Conservation (phyloP, 202 grass and related monocot genomes). For the Brachypodium distachyon region DNA sequence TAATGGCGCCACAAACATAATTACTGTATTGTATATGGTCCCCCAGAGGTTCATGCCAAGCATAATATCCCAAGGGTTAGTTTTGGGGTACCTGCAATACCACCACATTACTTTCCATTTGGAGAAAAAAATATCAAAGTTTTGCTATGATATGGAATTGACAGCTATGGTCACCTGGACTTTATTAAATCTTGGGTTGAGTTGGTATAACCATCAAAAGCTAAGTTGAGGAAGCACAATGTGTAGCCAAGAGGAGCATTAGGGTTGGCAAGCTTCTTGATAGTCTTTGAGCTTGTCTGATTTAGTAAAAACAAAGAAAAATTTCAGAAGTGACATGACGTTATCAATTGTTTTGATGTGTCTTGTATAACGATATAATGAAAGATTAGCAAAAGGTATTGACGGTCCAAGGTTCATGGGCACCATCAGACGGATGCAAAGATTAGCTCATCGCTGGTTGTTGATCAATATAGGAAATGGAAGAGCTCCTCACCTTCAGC, state of each 20-base stretch:
- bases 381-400: background rate
- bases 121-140: background rate
- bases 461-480: constrained; percentile 2
- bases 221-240: constrained; percentile 95
- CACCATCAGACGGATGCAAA: background rate
- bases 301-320: constrained; percentile 7
- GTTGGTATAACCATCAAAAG: constrained; percentile 95
- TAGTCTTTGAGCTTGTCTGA: constrained; percentile 98
- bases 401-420: background rate
- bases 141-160: background rate
- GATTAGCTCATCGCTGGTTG: background rate
- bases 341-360: background rate
- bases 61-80: constrained; percentile 97
- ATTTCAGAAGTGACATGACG: background rate
- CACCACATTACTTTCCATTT: background rate
- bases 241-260: constrained; percentile 87
- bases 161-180: constrained; percentile 48
- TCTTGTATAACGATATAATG: no score
- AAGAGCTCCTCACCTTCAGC: constrained; percentile 54
- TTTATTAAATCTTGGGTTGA: constrained; percentile 97
- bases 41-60: constrained; percentile 99
- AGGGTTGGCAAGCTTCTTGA: constrained; percentile 97
- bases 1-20: constrained; percentile 72
- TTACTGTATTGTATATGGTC: constrained; percentile 73
- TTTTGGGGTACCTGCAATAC: constrained; percentile 71